These are phyloP conservation scores for Apophysomyces elegans DNA, from an alignment of 371 early-diverging fungal species.

Conservation along the genomic window DNA sequence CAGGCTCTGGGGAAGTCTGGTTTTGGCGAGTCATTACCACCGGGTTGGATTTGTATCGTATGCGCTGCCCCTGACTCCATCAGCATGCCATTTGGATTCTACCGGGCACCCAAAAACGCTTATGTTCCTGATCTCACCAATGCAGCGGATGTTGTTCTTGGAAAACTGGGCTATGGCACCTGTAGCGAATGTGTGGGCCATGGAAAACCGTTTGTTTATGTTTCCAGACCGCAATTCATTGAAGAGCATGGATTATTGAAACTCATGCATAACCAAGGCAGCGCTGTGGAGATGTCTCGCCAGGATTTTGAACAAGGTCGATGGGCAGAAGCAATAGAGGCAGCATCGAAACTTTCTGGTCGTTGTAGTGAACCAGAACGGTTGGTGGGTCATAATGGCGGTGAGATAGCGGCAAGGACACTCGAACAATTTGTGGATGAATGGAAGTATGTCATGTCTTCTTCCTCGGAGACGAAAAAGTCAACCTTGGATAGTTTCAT, in stretches of 20 bases:
- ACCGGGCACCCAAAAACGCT: constrained; percentile 64
- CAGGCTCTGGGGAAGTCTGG: constrained; percentile 56
- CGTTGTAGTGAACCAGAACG: constrained; percentile 25
- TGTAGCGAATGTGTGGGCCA: constrained; percentile 84
- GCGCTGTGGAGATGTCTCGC: constrained; percentile 64
- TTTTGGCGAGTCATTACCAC: constrained; percentile 66
- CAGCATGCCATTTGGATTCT: constrained; percentile 60
- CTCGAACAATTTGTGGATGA: constrained; percentile 55
- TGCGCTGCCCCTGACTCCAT: constrained; percentile 59
- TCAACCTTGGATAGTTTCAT: neutral
- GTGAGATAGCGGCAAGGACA: constrained; percentile 53
- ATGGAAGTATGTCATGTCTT: constrained; percentile 20
- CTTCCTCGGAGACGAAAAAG: neutral
- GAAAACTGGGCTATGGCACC: constrained; percentile 83
- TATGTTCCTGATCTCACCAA: constrained; percentile 79
- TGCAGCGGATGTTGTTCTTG: constrained; percentile 76
- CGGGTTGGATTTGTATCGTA: constrained; percentile 78
- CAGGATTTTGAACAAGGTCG: constrained; percentile 65
- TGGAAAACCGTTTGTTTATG: constrained; percentile 74
- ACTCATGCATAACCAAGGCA: constrained; percentile 68
- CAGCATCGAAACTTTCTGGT: constrained; percentile 42
- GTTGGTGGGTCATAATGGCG: constrained; percentile 57
- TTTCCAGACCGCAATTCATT: constrained; percentile 78
- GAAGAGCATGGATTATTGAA: constrained; percentile 76
- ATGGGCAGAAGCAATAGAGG: constrained; percentile 57